Percentiles rank a stretch among this genome's conserved stretches.
phyloP scores from a whole-genome alignment of 331 rosid genomes.

The Acacia concinna region DNA sequence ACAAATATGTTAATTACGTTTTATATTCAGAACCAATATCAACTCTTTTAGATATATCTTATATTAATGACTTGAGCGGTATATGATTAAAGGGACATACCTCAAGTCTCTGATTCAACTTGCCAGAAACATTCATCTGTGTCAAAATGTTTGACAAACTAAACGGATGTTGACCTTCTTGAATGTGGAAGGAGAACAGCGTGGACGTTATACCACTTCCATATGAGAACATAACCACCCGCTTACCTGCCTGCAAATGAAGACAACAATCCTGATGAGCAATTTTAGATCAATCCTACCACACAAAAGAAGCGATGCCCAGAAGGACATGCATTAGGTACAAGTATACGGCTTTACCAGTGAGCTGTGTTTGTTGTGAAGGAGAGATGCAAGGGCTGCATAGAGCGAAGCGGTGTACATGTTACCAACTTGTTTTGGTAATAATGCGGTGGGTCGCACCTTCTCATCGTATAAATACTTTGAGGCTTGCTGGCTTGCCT shows the following conservation, averaged over 20 bases:
- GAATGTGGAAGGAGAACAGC: slow-evolving; percentile 66
- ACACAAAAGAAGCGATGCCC: background rate
- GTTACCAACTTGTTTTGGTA: slow-evolving; percentile 91
- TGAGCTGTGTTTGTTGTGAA: slow-evolving; percentile 57
- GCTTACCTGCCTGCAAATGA: slow-evolving; percentile 60
- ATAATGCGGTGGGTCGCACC: slow-evolving; percentile 78
- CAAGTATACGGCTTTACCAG: slow-evolving; percentile 47
- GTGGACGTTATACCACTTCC: slow-evolving; percentile 89
- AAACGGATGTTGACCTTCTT: slow-evolving; percentile 67
- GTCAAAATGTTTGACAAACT: slow-evolving; percentile 67
- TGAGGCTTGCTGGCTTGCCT: slow-evolving; percentile 80
- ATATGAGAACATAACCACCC: slow-evolving; percentile 80
- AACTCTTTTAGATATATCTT: too few species aligned
- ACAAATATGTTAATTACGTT: too few species aligned
- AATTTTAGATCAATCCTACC: slow-evolving; percentile 4
- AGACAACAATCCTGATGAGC: slow-evolving; percentile 8
- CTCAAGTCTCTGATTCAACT: slow-evolving; percentile 78
- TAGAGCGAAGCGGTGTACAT: slow-evolving; percentile 91
- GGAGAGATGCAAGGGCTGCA: slow-evolving; percentile 81
- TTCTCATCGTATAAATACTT: slow-evolving; percentile 58
- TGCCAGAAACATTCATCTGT: slow-evolving; percentile 63
- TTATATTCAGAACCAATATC: too few species aligned
- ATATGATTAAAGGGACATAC: slow-evolving; percentile 40
- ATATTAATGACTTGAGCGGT: too few species aligned
- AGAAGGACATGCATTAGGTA: background rate